Evolutionary conservation across 257 asterid species (phyloP).

Genomic region (Cruciata laevipes): DNA sequence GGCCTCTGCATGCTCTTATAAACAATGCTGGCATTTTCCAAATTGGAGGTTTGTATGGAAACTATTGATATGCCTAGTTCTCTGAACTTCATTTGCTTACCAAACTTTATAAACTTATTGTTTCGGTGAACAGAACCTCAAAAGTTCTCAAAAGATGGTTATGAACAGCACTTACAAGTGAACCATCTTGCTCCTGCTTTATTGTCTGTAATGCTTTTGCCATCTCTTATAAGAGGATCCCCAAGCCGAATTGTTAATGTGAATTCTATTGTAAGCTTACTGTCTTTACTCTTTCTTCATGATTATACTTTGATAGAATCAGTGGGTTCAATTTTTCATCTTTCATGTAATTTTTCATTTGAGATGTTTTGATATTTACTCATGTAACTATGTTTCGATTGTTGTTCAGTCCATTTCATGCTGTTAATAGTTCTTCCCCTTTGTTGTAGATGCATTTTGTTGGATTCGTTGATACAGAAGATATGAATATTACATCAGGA

Average conservation of each 20-base stretch:
- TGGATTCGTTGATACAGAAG: constrained; percentile 97
- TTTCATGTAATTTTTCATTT: background rate
- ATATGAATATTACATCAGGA: constrained; percentile 84
- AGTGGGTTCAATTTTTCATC: background rate
- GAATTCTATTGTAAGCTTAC: constrained; percentile 72
- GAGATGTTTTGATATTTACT: background rate
- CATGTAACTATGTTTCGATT: no score
- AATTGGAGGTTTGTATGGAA: constrained; percentile 54
- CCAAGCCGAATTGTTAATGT: constrained; percentile 89
- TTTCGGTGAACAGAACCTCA: constrained; percentile 62
- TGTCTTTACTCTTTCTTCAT: background rate
- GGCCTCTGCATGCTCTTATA: constrained; percentile 70
- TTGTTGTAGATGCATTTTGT: constrained; percentile 69
- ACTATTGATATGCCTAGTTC: background rate
- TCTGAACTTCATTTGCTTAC: background rate
- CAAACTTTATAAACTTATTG: background rate
- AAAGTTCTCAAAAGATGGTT: constrained; percentile 70
- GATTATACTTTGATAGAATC: background rate
- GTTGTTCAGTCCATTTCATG: background rate
- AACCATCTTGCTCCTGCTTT: constrained; percentile 98
- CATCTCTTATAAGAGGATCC: constrained; percentile 88
- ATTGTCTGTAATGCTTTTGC: constrained; percentile 81
- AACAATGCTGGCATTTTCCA: constrained; percentile 95
- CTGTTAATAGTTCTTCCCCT: background rate
- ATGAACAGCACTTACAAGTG: constrained; percentile 94